Base-by-base conservation (phyloP, 257 asterid species). In the Anisodus tanguticus region DNA sequence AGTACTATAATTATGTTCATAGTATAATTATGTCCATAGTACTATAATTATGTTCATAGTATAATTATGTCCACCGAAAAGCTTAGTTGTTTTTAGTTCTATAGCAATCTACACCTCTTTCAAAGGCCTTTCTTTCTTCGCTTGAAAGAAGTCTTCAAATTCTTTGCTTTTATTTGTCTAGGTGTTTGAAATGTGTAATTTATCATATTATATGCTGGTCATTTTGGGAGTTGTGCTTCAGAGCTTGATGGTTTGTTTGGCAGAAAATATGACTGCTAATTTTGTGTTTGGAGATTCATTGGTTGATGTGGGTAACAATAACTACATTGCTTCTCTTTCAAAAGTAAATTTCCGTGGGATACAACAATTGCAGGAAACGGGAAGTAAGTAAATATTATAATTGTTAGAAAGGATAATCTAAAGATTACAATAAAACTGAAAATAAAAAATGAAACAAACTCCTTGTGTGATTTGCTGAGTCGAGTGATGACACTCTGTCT, bases 271-370 rank as follows among this genome's bases (percentile, higher is more conserved):
- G 9, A 91, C 90, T 35, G 91, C 94, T 8, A 90, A 87, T 83
- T 94, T 92, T 80, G 91, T 94, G 11, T 93, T 94, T 88, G 98
- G 98, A 83, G 97, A 94, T 88, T 94, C 98, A 58, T 86, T 93
- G 59, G 98, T 93, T 70, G 98, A 94, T 85, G 90, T 82, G 35
- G 98, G 98, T 62, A 92, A 94, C 86, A 94, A 94, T 86, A 90
- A 94, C 91, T 94, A 90, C 90, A 89, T 94, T 86, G 26, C 68
- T 6, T 83, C 97, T 6, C 90, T 93, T 31, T 93, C 98, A 12
- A 93, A 91, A 88, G 98, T 94, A n/a, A 86, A 94, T 88, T 93
- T 26, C n/a, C n/a, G n/a, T n/a, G n/a, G n/a, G n/a, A n/a, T n/a
- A n/a, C n/a, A n/a, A n/a, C n/a, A n/a, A n/a, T n/a, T n/a, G n/a